Evolutionary conservation across 495 filamentous ascomycete genomes (phyloP), one percentile per base, ranked within the genome.

Genomic region (Hyaloscypha variabilis): DNA sequence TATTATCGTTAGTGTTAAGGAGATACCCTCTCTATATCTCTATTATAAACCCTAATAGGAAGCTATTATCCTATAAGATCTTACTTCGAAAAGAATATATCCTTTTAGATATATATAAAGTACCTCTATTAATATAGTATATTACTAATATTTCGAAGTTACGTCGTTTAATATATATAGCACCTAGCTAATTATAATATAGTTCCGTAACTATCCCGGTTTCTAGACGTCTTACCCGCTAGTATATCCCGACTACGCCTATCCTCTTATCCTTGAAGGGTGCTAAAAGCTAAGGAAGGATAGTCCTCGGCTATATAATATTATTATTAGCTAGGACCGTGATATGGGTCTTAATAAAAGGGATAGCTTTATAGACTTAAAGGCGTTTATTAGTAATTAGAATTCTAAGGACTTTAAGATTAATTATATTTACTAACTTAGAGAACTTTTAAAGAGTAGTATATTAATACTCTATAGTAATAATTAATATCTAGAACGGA

Each of bases 291-390:
- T 90, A 96, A 28, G 86, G 85, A 56, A 93, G 83, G 42, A 93
- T 82, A 8, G 85, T 90, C 3, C 76, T 75, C 1, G 90, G 91
- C 90, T 90, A 94, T 63, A 84, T 87, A 53, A 96, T 91, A 72
- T 95, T 91, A 76, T 94, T 90, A 73, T 95, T 91, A 36, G 89
- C 89, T 70, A 96, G 87, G 57, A 94, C 77, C 8, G 87, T 93
- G 68, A 94, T 90, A 24, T 82, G 72, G 0, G 90, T 94, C 53
- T 72, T 73, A 26, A 94, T 89, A 60, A 90, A 83, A 26, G 91
- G 90, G 53, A 94, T 88, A 5, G 90, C 91, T 62, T 84, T 79
- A 60, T 87, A 90, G 77, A 96, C 90, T 77, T 96, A 91, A 31
- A 88, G 84, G 23, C 91, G 86, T 76, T 96, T 94, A 75, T 93